Conservation (phyloP, 768 basidiomycete species). For the Ephemerocybe angulata region DNA sequence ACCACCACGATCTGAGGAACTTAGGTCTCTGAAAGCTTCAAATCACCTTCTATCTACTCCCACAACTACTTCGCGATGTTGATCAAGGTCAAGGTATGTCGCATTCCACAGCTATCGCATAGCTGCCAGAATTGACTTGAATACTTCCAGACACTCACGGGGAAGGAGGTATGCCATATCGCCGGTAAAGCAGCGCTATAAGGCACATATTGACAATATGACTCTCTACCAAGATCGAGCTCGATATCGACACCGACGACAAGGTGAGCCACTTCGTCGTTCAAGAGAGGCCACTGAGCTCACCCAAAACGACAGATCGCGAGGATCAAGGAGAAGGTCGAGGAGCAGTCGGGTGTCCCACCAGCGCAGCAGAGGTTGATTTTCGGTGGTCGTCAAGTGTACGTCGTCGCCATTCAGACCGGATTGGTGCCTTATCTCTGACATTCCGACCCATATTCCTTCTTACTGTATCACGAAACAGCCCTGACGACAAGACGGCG, state of each 20-base stretch:
- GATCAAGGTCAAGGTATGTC: conserved; percentile 84
- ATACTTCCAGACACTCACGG: conserved; percentile 79
- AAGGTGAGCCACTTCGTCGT: conserved; percentile 48
- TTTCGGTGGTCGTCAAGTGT: conserved; percentile 92
- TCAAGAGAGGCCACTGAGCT: neutral
- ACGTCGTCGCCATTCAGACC: too few relatives aligned
- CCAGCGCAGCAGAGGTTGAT: conserved; percentile 95
- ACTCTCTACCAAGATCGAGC: conserved; percentile 65
- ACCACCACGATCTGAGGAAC: too few relatives aligned
- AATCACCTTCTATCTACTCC: too few relatives aligned
- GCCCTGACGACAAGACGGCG: conserved; percentile 90
- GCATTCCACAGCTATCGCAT: conserved; percentile 1
- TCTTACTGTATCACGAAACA: conserved; percentile 24
- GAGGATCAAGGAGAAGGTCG: conserved; percentile 95
- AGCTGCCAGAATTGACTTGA: neutral
- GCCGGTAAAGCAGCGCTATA: conserved; percentile 1
- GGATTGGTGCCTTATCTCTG: neutral
- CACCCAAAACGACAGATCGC: conserved; percentile 56
- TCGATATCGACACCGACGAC: conserved; percentile 90
- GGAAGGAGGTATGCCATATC: conserved; percentile 74
- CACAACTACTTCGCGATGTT: too few relatives aligned
- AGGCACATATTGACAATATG: neutral
- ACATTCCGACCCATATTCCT: neutral
- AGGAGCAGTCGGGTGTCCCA: conserved; percentile 97
- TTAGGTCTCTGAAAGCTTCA: too few relatives aligned